Evolutionary conservation across 768 basidiomycete species (phyloP).

Genomic region (Dentipellis sp.): DNA sequence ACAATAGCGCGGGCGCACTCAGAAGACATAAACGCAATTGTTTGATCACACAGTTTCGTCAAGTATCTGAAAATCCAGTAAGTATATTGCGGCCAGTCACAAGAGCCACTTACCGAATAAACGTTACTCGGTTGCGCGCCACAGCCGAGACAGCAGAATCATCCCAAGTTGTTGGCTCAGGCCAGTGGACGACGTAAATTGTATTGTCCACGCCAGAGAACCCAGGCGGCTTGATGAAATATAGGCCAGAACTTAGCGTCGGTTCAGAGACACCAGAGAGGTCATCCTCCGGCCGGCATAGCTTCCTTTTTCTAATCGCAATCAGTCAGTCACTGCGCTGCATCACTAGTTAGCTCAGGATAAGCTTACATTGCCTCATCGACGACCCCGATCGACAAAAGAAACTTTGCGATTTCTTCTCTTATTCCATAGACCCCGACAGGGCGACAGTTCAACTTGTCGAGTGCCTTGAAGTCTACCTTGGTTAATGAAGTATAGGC

Average conservation of each 20-base stretch:
- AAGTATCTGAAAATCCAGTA: constrained; percentile 30
- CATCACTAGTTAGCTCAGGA: too few species aligned
- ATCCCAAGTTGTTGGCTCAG: constrained; percentile 50
- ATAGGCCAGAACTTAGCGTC: neutral
- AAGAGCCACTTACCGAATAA: constrained; percentile 40
- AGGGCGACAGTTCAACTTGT: constrained; percentile 35
- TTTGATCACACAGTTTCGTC: constrained; percentile 49
- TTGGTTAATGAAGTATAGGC: constrained; percentile 45
- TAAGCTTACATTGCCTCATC: constrained; percentile 31
- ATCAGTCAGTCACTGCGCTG: neutral
- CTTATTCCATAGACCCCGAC: constrained; percentile 52
- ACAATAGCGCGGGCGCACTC: constrained; percentile 36
- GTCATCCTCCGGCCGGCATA: constrained; percentile 11
- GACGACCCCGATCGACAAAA: constrained; percentile 27
- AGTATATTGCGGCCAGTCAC: neutral
- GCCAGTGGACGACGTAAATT: constrained; percentile 51
- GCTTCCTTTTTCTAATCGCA: constrained; percentile 12
- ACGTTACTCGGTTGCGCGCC: constrained; percentile 44
- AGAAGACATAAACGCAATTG: constrained; percentile 40
- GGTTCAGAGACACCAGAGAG: constrained; percentile 12
- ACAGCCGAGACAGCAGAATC: constrained; percentile 37
- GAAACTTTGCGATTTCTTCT: constrained; percentile 37
- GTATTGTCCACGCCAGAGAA: constrained; percentile 3
- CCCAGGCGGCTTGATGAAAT: neutral
- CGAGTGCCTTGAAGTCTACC: constrained; percentile 46